Evolutionary conservation across 1,284 basidiomycete genomes (phyloP), one percentile per base, ranked within the genome.

Genomic region (Pascua guehoae): DNA sequence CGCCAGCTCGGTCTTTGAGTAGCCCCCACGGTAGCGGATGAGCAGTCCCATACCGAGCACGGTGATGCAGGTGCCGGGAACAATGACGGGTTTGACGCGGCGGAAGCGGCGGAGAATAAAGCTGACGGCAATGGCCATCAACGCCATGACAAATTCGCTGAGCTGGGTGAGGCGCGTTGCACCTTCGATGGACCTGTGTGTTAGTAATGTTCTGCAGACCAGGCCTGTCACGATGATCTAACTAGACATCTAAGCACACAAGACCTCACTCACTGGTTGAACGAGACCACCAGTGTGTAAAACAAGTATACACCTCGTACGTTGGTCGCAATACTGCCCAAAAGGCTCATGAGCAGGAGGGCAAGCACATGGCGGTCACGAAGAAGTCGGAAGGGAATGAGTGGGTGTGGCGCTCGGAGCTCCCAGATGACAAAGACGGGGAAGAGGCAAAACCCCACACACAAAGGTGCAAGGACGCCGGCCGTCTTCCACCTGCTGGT

Each of bases 341-440:
- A 49, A 63, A 61, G 38, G 74, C 42, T 75, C 46, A 77, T 72
- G 24, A 65, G 58, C 14, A 79, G 58, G 9, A 69, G 69, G 45
- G 69, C 68, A 17, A 75, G 53, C 38, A 79, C 67, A 24, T 70
- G 73, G 24, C 76, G 67, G 56, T 77, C 70, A 49, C 66, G 70
- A 17, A 80, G 66, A 8, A 78, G 67, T 42, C 57, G 55, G 62
- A 75, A 75, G n/a, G 78, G 75, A 16, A 78, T 49, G 24, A 77
- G 50, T 0, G 78, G 78, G 60, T 77, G 69, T 51, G 56, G 61
- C 1, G 75, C 75, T 41, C 58, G 64, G n/a, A 70, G 62, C 62
- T 79, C 76, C 76, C 76, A 78, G 36, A 70, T 11, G 44, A 73
- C 51, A 55, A 78, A 76, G 39, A 61, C 56, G 14, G 76, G 75